Conservation (phyloP, 768 basidiomycete genomes). For the Rhizopogon vesiculosus region DNA sequence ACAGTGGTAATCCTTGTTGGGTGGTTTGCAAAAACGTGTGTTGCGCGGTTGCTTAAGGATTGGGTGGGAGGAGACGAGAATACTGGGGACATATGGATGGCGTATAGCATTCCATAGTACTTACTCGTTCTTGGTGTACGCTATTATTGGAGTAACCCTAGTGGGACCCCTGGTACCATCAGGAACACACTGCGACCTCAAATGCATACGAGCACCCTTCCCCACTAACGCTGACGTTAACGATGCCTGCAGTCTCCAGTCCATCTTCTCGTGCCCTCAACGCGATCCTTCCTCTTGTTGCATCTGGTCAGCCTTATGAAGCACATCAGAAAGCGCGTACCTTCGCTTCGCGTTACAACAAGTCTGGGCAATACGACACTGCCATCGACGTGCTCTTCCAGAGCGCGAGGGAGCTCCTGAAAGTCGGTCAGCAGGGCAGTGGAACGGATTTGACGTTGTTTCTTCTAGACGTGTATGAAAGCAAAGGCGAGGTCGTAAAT, state of each 20-base stretch:
- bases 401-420: constrained; percentile 81
- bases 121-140: background rate
- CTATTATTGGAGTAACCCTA: constrained; percentile 1
- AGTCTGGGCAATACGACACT: constrained; percentile 74
- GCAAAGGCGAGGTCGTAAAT: constrained; percentile 62
- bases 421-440: constrained; percentile 83
- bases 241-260: constrained; percentile 20
- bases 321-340: constrained; percentile 97
- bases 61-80: constrained; percentile 63
- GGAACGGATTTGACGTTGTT: constrained; percentile 83
- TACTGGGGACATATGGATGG: constrained; percentile 68
- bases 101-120: constrained; percentile 70
- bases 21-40: constrained; percentile 65
- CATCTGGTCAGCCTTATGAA: constrained; percentile 73
- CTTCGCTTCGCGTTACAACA: constrained; percentile 83
- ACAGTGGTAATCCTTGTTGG: constrained; percentile 71
- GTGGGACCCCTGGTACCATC: constrained; percentile 19
- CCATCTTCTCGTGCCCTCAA: constrained; percentile 65
- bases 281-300: constrained; percentile 71
- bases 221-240: constrained; percentile 5
- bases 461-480: constrained; percentile 80
- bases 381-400: constrained; percentile 95
- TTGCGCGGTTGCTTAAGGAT: constrained; percentile 54
- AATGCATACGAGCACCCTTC: background rate
- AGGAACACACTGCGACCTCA: background rate